Conservation (phyloP, 2,329 filamentous ascomycete species). For the Aspergillus flavus region DNA sequence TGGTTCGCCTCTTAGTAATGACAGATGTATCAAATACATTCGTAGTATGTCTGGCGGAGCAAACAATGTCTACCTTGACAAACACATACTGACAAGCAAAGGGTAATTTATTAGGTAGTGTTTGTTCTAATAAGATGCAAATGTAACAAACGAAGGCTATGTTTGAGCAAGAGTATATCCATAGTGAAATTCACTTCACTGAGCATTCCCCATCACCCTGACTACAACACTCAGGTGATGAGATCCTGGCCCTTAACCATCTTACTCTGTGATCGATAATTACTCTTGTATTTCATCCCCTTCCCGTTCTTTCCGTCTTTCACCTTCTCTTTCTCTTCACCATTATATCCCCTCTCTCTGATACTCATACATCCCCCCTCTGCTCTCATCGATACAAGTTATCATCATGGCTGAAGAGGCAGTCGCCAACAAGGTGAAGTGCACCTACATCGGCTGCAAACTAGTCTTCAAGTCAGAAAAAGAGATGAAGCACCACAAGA, state of each 20-base stretch:
- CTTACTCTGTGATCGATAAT: neutral
- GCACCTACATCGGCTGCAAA: conserved; percentile 51
- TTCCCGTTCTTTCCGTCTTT: neutral
- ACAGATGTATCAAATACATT: too few species aligned
- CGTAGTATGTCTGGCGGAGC: too few species aligned
- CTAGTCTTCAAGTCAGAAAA: conserved; percentile 48
- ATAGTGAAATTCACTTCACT: neutral
- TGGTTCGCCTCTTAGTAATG: too few species aligned
- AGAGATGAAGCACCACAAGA: conserved; percentile 57
- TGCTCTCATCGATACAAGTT: neutral
- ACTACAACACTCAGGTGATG: neutral
- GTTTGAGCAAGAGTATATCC: neutral
- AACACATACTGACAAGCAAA: neutral
- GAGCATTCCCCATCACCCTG: neutral
- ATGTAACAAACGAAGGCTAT: neutral
- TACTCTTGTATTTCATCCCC: neutral
- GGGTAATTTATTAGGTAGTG: neutral
- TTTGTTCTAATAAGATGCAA: neutral
- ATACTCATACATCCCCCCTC: neutral
- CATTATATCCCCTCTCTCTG: neutral
- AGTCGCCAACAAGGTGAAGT: conserved; percentile 37
- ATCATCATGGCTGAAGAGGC: conserved; percentile 11
- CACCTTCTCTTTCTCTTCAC: neutral
- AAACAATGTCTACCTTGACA: neutral
- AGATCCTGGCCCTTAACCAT: neutral